phyloP scores from a whole-genome alignment of 1,139 yeast genomes.

The Hyphopichia pseudoburtonii region DNA sequence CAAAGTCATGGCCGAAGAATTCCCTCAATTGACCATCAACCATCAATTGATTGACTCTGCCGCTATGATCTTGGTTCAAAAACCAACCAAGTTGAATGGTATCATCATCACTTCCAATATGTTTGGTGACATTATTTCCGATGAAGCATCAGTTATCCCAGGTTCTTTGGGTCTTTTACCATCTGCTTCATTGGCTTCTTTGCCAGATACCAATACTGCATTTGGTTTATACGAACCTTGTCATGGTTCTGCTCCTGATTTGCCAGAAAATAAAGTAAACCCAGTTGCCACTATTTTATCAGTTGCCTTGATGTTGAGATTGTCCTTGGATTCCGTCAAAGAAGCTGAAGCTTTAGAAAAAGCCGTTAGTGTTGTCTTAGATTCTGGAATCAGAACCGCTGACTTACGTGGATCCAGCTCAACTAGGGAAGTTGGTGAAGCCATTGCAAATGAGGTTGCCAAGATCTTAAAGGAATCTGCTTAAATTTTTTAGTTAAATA shows the following conservation, averaged over 20 bases:
- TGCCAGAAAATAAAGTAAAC: slow-evolving; percentile 82
- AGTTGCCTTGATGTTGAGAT: slow-evolving; percentile 94
- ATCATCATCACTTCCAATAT: slow-evolving; percentile 88
- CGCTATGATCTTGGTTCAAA: slow-evolving; percentile 93
- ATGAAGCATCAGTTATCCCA: slow-evolving; percentile 96
- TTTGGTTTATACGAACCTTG: slow-evolving; percentile 98
- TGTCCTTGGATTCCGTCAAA: slow-evolving; percentile 74
- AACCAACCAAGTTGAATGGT: slow-evolving; percentile 89
- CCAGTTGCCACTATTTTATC: slow-evolving; percentile 94
- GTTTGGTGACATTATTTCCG: slow-evolving; percentile 98
- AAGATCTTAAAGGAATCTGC: slow-evolving; percentile 43
- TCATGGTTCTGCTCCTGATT: slow-evolving; percentile 98
- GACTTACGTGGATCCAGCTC: slow-evolving; percentile 81
- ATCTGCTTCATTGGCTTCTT: slow-evolving; percentile 91
- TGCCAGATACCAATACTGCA: slow-evolving; percentile 91
- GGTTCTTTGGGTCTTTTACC: slow-evolving; percentile 96
- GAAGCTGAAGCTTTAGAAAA: slow-evolving; percentile 89
- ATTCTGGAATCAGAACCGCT: slow-evolving; percentile 82
- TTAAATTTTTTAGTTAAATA: not conserved
- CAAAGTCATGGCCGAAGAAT: slow-evolving; percentile 77
- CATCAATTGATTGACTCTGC: slow-evolving; percentile 98
- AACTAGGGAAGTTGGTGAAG: slow-evolving; percentile 92
- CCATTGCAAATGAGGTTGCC: slow-evolving; percentile 72
- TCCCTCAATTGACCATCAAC: slow-evolving; percentile 81
- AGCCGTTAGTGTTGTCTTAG: slow-evolving; percentile 83